phyloP scores from a whole-genome alignment of 73 alveolate genomes.

The Symbiodinium pilosum region DNA sequence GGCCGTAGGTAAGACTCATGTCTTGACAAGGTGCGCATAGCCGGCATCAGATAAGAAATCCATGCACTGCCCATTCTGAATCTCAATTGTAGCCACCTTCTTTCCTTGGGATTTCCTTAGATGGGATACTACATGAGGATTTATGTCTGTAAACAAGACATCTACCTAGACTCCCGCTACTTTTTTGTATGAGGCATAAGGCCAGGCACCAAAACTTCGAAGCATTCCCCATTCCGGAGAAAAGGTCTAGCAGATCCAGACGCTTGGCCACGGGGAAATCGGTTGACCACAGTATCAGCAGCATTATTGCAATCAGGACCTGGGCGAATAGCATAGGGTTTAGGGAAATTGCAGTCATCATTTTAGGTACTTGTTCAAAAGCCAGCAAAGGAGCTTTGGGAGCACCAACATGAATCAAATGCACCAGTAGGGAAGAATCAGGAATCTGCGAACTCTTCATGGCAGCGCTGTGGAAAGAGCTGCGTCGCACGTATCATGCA shows the following conservation, averaged over 20 bases:
- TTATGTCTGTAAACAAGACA: neutral
- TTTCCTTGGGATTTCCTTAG: neutral
- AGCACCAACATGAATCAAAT: neutral
- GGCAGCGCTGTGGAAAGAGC: neutral
- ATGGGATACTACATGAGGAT: neutral
- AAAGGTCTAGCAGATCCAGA: conserved; percentile 34
- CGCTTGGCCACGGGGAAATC: neutral
- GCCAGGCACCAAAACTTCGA: neutral
- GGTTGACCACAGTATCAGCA: conserved; percentile 29
- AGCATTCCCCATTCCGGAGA: conserved; percentile 37
- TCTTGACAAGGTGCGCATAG: neutral
- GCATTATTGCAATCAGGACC: conserved; percentile 24
- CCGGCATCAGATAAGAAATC: conserved; percentile 41
- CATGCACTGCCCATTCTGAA: neutral
- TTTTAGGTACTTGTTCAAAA: neutral
- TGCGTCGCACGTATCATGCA: too few species aligned
- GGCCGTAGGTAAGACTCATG: neutral
- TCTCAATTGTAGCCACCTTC: neutral
- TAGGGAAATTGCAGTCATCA: neutral
- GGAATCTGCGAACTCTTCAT: neutral
- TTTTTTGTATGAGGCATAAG: neutral
- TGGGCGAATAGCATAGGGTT: neutral
- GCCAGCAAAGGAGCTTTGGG: conserved; percentile 27
- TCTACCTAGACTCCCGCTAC: neutral
- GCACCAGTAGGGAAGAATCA: neutral